Evolutionary conservation across 306 rosid genomes (phyloP).

Genomic region (Castanospermum australe): DNA sequence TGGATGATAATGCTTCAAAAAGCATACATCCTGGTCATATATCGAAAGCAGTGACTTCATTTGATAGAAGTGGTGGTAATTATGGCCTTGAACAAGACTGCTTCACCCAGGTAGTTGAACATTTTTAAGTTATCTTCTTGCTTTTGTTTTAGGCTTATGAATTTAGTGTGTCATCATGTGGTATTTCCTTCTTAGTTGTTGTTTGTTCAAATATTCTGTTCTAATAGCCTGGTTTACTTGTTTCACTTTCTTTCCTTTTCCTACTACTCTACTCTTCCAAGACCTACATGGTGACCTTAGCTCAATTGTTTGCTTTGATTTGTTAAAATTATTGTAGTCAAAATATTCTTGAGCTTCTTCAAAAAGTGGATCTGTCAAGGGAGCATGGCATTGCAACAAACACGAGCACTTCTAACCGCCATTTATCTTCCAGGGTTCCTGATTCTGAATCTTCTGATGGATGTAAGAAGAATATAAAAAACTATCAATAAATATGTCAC

Average conservation of each 20-base stretch:
- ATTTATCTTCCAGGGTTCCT: slow-evolving; percentile 66
- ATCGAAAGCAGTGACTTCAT: slow-evolving; percentile 45
- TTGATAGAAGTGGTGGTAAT: slow-evolving; percentile 58
- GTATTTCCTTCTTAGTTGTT: slow-evolving; percentile 3
- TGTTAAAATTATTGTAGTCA: slow-evolving; percentile 67
- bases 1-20: slow-evolving; percentile 56
- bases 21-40: slow-evolving; percentile 53
- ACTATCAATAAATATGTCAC: no score
- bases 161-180: slow-evolving; percentile 1
- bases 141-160: neutral
- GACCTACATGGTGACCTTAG: slow-evolving; percentile 26
- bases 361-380: slow-evolving; percentile 89
- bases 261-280: slow-evolving; percentile 1
- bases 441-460: slow-evolving; percentile 83
- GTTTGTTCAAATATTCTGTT: slow-evolving; percentile 9
- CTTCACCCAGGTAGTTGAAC: slow-evolving; percentile 69
- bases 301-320: slow-evolving; percentile 33
- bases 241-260: slow-evolving; percentile 7
- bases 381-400: slow-evolving; percentile 64
- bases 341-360: slow-evolving; percentile 90
- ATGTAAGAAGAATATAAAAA: no score
- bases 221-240: slow-evolving; percentile 12
- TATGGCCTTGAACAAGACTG: slow-evolving; percentile 49
- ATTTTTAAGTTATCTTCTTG: neutral
- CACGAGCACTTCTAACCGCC: slow-evolving; percentile 65